These are phyloP conservation scores for Calonectria hawksworthii DNA, from an alignment of 2,329 filamentous ascomycete genomes.

Conservation along the genomic window DNA sequence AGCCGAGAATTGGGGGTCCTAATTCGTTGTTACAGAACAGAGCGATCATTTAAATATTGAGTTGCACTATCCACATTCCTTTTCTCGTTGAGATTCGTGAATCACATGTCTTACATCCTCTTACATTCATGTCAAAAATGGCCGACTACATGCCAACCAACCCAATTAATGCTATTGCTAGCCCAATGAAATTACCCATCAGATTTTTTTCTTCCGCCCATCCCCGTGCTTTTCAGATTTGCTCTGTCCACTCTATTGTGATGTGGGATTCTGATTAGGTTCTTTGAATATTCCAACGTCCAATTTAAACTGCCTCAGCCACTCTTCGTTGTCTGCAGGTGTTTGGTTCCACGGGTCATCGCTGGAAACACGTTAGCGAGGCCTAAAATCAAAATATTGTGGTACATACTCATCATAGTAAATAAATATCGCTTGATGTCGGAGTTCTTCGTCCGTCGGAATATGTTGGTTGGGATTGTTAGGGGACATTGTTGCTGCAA, in stretches of 20 bases:
- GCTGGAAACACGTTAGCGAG: not conserved
- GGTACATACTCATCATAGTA: slow-evolving; percentile 15
- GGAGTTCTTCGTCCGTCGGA: slow-evolving; percentile 31
- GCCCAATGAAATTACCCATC: not conserved
- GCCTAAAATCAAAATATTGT: rapidly evolving
- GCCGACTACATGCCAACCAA: not conserved
- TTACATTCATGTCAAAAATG: not conserved
- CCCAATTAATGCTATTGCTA: not conserved
- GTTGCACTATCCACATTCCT: not conserved
- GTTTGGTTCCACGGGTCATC: slow-evolving; percentile 38
- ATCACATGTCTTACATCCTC: not conserved
- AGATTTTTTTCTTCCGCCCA: not conserved
- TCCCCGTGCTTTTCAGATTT: not conserved
- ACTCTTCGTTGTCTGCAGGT: slow-evolving; percentile 39
- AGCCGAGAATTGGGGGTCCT: not conserved
- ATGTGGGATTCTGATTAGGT: not conserved
- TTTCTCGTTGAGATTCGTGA: not conserved
- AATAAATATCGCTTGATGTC: slow-evolving; percentile 31
- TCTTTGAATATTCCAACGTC: slow-evolving; percentile 33
- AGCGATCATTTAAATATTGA: not conserved
- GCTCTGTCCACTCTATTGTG: not conserved
- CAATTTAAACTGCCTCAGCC: slow-evolving; percentile 39
- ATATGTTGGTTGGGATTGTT: slow-evolving; percentile 33
- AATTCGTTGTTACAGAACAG: not conserved
- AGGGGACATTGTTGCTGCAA: slow-evolving; percentile 29